These are phyloP conservation scores for Periconia sp. DNA, from an alignment of 2,329 filamentous ascomycete species.

Conservation along the genomic window DNA sequence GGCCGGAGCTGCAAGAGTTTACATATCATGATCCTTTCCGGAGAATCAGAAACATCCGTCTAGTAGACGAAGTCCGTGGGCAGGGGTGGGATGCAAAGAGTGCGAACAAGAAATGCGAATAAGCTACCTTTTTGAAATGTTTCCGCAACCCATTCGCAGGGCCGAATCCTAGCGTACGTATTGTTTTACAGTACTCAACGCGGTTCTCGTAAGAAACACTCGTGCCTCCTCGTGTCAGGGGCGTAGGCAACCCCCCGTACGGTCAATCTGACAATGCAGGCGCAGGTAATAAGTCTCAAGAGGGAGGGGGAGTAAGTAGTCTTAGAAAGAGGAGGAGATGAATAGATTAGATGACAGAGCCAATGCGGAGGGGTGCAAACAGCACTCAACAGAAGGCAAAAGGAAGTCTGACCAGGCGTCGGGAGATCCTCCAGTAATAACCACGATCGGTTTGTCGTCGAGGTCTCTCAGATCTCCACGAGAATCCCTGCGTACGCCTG, in stretches of 20 bases:
- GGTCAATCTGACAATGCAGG: neutral
- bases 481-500: conserved; percentile 36
- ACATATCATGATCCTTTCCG: conserved; percentile 18
- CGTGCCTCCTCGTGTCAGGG: conserved; percentile 6
- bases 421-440: conserved; percentile 44
- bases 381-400: conserved; percentile 32
- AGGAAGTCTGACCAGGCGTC: conserved; percentile 32
- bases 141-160: conserved; percentile 4
- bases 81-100: conserved; percentile 14
- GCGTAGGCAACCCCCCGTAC: conserved; percentile 4
- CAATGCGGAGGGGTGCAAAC: conserved; percentile 22
- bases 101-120: conserved; percentile 19
- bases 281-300: too few species aligned
- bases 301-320: conserved; percentile 18
- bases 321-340: conserved; percentile 20
- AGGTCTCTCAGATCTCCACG: conserved; percentile 37
- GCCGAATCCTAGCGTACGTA: conserved; percentile 9
- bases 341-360: conserved; percentile 13
- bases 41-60: conserved; percentile 18
- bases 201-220: conserved; percentile 4
- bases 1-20: conserved; percentile 16
- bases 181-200: conserved; percentile 6
- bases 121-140: conserved; percentile 30
- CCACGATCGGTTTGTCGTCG: conserved; percentile 38
- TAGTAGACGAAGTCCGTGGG: conserved; percentile 19